Conservation (phyloP, 2,329 filamentous ascomycete genomes). For the Karstenula rhodostoma region DNA sequence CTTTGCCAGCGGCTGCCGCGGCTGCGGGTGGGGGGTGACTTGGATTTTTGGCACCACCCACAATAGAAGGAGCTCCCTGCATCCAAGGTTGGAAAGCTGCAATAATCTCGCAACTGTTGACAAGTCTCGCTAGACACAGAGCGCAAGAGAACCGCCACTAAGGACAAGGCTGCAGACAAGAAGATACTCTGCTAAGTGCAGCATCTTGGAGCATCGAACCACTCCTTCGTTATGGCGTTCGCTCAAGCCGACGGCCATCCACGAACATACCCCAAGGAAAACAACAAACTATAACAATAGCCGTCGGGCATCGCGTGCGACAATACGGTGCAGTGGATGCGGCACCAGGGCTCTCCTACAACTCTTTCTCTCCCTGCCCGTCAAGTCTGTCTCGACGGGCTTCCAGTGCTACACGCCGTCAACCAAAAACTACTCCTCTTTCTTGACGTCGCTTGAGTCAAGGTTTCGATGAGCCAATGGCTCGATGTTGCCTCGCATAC, state of each 20-base stretch:
- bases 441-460: background rate
- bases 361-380: background rate
- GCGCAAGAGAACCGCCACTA: background rate
- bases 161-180: background rate
- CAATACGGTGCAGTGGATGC: too few species aligned
- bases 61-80: background rate
- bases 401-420: background rate
- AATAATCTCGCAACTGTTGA: background rate
- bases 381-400: background rate
- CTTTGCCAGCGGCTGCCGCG: background rate
- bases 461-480: too few species aligned
- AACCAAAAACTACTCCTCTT: background rate
- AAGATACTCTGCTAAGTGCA: background rate
- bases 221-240: background rate
- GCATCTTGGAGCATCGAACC: background rate
- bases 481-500: background rate
- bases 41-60: background rate
- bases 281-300: background rate
- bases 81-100: background rate
- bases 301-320: background rate
- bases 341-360: background rate
- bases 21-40: background rate
- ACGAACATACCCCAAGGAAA: background rate
- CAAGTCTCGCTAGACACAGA: background rate
- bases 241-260: background rate